Conservation (phyloP, 805 yeast genomes). For the Candida parachauliodes region DNA sequence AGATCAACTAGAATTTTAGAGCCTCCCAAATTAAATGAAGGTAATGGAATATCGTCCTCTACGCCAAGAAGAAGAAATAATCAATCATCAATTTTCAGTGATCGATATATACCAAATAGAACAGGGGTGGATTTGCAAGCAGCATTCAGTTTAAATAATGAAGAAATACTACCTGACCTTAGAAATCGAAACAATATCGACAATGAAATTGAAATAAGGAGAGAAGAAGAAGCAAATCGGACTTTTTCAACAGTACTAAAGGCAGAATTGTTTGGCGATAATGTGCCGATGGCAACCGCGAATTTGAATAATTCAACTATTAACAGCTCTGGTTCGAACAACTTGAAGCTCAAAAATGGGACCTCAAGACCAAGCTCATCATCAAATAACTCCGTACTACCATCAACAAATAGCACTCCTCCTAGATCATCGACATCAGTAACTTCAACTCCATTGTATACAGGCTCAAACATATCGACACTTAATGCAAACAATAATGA, state of each 20-base stretch:
- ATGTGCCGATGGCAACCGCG: slow-evolving; percentile 55
- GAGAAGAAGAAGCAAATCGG: slow-evolving; percentile 79
- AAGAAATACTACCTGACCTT: slow-evolving; percentile 38
- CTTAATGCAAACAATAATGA: slow-evolving; percentile 9
- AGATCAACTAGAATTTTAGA: slow-evolving; percentile 36
- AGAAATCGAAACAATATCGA: slow-evolving; percentile 25
- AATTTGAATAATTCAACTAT: slow-evolving; percentile 21
- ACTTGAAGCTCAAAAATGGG: neutral
- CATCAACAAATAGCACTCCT: slow-evolving; percentile 6
- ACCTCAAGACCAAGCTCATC: slow-evolving; percentile 3
- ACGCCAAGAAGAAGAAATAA: slow-evolving; percentile 46
- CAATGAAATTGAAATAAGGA: slow-evolving; percentile 62
- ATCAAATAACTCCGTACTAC: neutral
- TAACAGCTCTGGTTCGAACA: slow-evolving; percentile 6
- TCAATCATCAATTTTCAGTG: slow-evolving; percentile 57
- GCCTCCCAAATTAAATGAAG: slow-evolving; percentile 34
- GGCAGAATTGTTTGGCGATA: slow-evolving; percentile 89
- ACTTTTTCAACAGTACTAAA: slow-evolving; percentile 83
- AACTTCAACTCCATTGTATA: slow-evolving; percentile 10
- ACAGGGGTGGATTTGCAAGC: slow-evolving; percentile 86
- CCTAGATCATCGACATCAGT: slow-evolving; percentile 9
- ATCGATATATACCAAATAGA: slow-evolving; percentile 83
- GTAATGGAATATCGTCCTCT: neutral
- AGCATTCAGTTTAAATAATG: slow-evolving; percentile 60
- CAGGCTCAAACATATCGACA: slow-evolving; percentile 9